Conservation (phyloP, 306 rosid genomes). For the Cucumis cinereus region DNA sequence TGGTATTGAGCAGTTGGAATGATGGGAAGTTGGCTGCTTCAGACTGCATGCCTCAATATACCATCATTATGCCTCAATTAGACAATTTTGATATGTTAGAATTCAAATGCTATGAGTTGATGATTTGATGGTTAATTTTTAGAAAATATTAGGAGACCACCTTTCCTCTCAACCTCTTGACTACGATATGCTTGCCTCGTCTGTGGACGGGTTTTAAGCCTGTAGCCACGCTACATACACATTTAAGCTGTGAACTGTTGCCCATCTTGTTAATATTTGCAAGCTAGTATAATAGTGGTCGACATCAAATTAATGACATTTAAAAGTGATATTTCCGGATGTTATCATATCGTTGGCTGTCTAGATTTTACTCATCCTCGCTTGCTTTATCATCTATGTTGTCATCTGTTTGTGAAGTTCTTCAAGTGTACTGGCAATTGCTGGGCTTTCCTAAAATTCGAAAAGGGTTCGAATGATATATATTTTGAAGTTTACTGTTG, state of each 20-base stretch:
- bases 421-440: neutral
- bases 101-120: neutral
- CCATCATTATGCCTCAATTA: neutral
- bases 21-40: neutral
- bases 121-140: neutral
- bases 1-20: neutral
- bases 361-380: neutral
- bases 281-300: neutral
- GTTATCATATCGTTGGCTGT: neutral
- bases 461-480: neutral
- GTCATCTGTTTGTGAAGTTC: neutral
- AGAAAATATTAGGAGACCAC: neutral
- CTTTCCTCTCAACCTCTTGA: neutral
- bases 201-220: neutral
- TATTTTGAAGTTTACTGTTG: neutral
- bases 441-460: neutral
- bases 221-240: neutral
- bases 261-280: neutral
- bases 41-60: neutral
- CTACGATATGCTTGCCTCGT: neutral
- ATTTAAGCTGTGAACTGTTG: neutral
- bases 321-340: neutral
- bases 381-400: neutral
- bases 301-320: neutral
- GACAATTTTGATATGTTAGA: neutral